Conservation (phyloP, 768 basidiomycete species). For the Kwoniella europaea region DNA sequence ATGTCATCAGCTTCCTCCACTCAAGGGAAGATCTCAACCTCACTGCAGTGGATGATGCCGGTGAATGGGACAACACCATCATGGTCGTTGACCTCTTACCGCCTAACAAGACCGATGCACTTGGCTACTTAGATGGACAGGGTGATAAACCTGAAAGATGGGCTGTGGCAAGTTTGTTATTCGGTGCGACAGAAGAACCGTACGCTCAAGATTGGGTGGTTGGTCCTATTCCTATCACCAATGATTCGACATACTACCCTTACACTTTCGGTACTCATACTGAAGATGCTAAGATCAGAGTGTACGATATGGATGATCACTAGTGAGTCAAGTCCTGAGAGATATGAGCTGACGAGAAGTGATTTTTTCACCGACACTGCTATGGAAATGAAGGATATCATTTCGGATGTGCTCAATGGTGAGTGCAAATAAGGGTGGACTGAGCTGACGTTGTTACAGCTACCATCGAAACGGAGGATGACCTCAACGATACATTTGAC, state of each 20-base stretch:
- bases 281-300: conserved; percentile 31
- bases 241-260: conserved; percentile 65
- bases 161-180: conserved; percentile 35
- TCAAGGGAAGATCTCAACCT: conserved; percentile 34
- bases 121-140: conserved; percentile 32
- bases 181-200: conserved; percentile 38
- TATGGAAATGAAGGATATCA: conserved; percentile 45
- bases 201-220: conserved; percentile 42
- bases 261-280: conserved; percentile 38
- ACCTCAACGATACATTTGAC: conserved; percentile 22
- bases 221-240: conserved; percentile 48
- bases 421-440: neutral
- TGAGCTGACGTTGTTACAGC: conserved; percentile 2
- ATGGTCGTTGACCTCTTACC: conserved; percentile 32
- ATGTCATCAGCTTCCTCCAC: conserved; percentile 36
- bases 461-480: conserved; percentile 25
- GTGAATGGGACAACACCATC: conserved; percentile 28
- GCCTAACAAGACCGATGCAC: conserved; percentile 36
- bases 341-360: conserved; percentile 6
- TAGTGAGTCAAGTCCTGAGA: conserved; percentile 1
- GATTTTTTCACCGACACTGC: conserved; percentile 21
- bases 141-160: conserved; percentile 34
- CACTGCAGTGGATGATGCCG: conserved; percentile 33
- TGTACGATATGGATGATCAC: conserved; percentile 45
- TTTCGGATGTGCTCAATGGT: conserved; percentile 44